Percentiles rank a stretch among this genome's conserved stretches.
Evolutionary conservation across 2,329 filamentous ascomycete genomes (phyloP).

Genomic region (Colletotrichum sp.): DNA sequence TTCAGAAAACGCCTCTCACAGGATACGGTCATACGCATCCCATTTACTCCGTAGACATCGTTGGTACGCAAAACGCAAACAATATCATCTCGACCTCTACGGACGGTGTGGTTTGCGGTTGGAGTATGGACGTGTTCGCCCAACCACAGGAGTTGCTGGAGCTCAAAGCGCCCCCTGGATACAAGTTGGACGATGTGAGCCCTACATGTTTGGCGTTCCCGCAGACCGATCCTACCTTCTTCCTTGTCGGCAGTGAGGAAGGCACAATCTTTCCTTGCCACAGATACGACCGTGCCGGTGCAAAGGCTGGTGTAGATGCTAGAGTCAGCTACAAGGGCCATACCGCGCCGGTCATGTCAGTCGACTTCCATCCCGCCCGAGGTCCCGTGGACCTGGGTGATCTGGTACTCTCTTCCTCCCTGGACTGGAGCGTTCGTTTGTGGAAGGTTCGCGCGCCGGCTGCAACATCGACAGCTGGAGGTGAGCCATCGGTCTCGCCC

Average conservation of each 20-base stretch:
- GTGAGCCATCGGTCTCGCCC: constrained; percentile 67
- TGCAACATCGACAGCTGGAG: constrained; percentile 66
- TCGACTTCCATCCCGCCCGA: constrained; percentile 91
- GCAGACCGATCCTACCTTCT: constrained; percentile 94
- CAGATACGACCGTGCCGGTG: constrained; percentile 94
- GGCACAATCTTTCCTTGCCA: constrained; percentile 96
- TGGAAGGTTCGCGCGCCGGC: constrained; percentile 92
- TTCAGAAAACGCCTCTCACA: constrained; percentile 95
- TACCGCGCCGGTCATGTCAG: constrained; percentile 91
- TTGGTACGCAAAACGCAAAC: constrained; percentile 97
- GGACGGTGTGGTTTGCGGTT: constrained; percentile 94
- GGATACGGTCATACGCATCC: constrained; percentile 96
- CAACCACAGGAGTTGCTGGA: constrained; percentile 95
- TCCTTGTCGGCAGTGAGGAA: constrained; percentile 96
- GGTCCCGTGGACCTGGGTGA: constrained; percentile 95
- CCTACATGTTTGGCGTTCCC: constrained; percentile 96
- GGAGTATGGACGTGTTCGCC: constrained; percentile 97
- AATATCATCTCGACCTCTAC: constrained; percentile 98
- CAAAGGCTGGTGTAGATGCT: constrained; percentile 93
- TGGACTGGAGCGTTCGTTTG: constrained; percentile 97
- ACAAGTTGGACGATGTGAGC: constrained; percentile 92
- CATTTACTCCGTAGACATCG: constrained; percentile 92
- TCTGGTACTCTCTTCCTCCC: constrained; percentile 85
- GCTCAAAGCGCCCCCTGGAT: constrained; percentile 82
- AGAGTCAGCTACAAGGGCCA: constrained; percentile 90